Evolutionary conservation across 176 grass and related monocot genomes (phyloP).

Genomic region (Otatea glauca): DNA sequence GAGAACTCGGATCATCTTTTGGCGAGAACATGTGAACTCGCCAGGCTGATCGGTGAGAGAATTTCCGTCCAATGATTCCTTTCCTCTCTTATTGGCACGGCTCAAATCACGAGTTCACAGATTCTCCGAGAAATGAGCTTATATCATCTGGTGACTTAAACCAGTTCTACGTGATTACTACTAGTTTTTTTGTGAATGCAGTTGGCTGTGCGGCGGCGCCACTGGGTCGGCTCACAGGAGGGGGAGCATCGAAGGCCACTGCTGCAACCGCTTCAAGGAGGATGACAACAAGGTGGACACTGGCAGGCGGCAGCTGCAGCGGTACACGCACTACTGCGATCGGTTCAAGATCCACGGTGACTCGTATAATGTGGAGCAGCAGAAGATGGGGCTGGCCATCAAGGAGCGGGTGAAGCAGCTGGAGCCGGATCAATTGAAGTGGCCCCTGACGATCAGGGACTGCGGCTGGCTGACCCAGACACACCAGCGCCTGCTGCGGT

Average conservation of each 20-base stretch:
- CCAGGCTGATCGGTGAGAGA: not conserved
- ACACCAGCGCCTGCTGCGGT: conserved; percentile 49
- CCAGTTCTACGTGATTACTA: not conserved
- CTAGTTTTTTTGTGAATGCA: conserved; percentile 17
- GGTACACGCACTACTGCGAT: conserved; percentile 60
- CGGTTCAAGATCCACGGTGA: conserved; percentile 54
- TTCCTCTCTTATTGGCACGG: not conserved
- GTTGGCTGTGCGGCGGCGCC: conserved; percentile 49
- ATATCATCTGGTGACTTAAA: conserved; percentile 10
- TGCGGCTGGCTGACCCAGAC: conserved; percentile 46
- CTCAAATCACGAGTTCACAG: not conserved
- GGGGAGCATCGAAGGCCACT: conserved; percentile 47
- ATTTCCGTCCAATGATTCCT: not conserved
- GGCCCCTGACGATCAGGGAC: conserved; percentile 25
- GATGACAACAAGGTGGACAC: conserved; percentile 37
- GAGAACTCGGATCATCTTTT: not conserved
- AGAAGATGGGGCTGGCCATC: conserved; percentile 32
- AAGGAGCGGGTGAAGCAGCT: conserved; percentile 10
- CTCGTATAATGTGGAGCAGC: conserved; percentile 44
- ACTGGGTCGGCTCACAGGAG: conserved; percentile 25
- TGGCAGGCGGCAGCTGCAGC: conserved; percentile 30
- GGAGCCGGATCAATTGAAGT: not conserved
- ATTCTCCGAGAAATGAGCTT: not conserved
- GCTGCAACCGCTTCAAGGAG: conserved; percentile 59
- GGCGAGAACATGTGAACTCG: not conserved